Conservation (phyloP, 2,329 filamentous ascomycete genomes). For the Penicillium sp. region DNA sequence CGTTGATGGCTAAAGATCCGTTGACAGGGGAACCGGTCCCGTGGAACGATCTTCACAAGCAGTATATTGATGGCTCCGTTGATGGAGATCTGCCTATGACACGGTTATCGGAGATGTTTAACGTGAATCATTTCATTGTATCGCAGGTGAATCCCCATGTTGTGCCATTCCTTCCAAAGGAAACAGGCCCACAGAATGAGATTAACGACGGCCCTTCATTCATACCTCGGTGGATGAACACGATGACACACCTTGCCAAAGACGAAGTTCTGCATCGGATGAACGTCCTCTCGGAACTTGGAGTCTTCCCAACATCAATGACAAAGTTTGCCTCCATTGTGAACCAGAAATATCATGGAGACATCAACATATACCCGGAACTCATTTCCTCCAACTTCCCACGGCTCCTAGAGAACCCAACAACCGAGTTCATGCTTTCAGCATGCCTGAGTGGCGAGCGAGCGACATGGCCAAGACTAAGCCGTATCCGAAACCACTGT, state of each 20-base stretch:
- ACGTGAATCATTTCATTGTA: constrained; percentile 96
- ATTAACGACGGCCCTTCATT: constrained; percentile 26
- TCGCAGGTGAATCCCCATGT: constrained; percentile 95
- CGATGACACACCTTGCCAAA: constrained; percentile 63
- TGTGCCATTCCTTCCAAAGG: constrained; percentile 70
- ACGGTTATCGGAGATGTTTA: constrained; percentile 85
- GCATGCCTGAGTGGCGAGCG: constrained; percentile 69
- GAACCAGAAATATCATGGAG: constrained; percentile 83
- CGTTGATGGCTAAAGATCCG: constrained; percentile 75
- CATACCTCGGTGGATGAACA: constrained; percentile 52
- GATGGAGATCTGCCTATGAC: constrained; percentile 91
- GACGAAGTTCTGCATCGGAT: constrained; percentile 73
- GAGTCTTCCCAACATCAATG: constrained; percentile 67
- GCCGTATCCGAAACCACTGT: constrained; percentile 74
- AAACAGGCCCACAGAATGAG: constrained; percentile 45
- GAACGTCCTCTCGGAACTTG: constrained; percentile 69
- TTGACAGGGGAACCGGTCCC: constrained; percentile 65
- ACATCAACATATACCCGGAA: constrained; percentile 85
- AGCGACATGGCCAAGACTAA: constrained; percentile 85
- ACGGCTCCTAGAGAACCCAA: constrained; percentile 72
- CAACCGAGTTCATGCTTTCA: constrained; percentile 72
- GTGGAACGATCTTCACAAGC: constrained; percentile 77
- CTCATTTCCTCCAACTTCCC: constrained; percentile 66
- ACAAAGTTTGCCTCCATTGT: constrained; percentile 73
- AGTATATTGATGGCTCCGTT: constrained; percentile 89